A percentile compares a stretch with the other conserved stretches of the same genome.
These are phyloP conservation scores for Chlamydomonas sp. DNA, from an alignment of 139 green algal species.

Conservation along the genomic window DNA sequence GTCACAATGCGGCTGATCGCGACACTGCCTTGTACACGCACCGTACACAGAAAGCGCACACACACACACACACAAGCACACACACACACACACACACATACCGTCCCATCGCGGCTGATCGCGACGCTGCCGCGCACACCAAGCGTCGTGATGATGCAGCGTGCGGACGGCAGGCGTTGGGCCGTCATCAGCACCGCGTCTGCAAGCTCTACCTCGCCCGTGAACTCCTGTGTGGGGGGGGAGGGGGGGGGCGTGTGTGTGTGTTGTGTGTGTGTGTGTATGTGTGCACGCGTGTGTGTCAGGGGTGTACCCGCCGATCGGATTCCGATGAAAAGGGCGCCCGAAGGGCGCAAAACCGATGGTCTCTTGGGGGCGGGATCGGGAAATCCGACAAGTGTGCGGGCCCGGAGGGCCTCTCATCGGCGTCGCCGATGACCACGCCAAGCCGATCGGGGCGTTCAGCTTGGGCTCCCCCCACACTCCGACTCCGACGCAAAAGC, in stretches of 20 bases:
- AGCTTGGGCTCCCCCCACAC: too few relatives aligned
- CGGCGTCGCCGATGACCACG: too few relatives aligned
- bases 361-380: background rate
- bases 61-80: background rate
- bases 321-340: background rate
- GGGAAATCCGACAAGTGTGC: background rate
- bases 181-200: conserved; percentile 67
- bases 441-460: too few relatives aligned
- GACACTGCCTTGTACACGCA: conserved; percentile 59
- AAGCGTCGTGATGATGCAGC: conserved; percentile 61
- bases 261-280: background rate
- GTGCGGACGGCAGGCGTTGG: conserved; percentile 49
- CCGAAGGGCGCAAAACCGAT: background rate
- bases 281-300: background rate
- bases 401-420: too few relatives aligned
- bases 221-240: conserved; percentile 35
- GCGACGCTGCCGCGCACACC: conserved; percentile 63
- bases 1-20: conserved; percentile 21
- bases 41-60: too few relatives aligned
- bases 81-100: background rate
- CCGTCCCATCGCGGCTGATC: background rate
- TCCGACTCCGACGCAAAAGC: too few relatives aligned
- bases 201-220: conserved; percentile 48
- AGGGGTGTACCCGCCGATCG: background rate
- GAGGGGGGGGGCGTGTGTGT: background rate